A percentile compares a stretch with the other conserved stretches of the same genome.
Evolutionary conservation across 2,329 filamentous ascomycete species (phyloP).

Genomic region (Fusarium sp.): DNA sequence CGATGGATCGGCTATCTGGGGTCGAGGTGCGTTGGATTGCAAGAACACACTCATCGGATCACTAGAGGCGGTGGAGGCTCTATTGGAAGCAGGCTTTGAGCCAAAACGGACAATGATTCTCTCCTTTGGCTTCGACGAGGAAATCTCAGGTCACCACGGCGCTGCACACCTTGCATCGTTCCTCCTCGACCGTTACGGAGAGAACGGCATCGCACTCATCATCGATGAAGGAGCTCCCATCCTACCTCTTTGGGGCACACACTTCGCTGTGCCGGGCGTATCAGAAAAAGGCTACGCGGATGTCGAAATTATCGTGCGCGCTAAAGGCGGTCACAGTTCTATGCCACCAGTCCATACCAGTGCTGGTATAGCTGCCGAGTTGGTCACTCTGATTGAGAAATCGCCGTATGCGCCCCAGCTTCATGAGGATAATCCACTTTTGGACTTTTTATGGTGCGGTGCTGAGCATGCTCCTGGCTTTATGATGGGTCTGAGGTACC

Average conservation of each 20-base stretch:
- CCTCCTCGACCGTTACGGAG: not conserved
- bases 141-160: not conserved
- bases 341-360: not conserved
- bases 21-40: not conserved
- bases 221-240: not conserved
- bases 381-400: not conserved
- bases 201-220: not conserved
- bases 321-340: not conserved
- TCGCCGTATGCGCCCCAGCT: not conserved
- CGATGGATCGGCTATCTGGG: not conserved
- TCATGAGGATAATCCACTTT: not conserved
- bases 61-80: not conserved
- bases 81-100: not conserved
- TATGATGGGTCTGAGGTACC: not conserved
- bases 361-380: not conserved
- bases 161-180: not conserved
- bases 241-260: not conserved
- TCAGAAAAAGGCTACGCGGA: not conserved
- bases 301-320: not conserved
- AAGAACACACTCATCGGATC: not conserved
- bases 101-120: not conserved
- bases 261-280: not conserved
- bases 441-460: not conserved
- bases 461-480: not conserved
- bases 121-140: not conserved